Base-by-base conservation (phyloP, 176 grass and related monocot genomes). In the Metroxylon sagu region DNA sequence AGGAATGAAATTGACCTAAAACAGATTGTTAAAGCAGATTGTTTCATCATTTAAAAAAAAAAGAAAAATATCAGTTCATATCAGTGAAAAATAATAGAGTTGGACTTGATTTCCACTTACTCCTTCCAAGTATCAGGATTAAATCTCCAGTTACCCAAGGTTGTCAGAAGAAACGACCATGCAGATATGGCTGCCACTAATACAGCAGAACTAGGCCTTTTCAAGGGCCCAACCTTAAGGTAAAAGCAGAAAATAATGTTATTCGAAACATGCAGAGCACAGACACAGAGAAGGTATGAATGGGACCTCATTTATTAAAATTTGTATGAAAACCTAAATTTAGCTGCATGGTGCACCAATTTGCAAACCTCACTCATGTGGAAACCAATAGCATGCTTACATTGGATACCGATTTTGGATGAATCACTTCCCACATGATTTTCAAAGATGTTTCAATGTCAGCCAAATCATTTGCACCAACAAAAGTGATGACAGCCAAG, bases 111-210 rank as follows among this genome's bases (percentile, higher is more conserved):
- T 83, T 19, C 48, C 16, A 63, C 60, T 23, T 16, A 98, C 93
- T 92, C 87, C 75, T 98, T 98, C 93, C 87, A 98, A 66, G 58
- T 98, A 59, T 98, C 84, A 50, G 60, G 77, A 73, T 92, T 89
- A 70, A 85, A 85, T 76, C 87, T 77, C 93, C 93, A 98, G 29
- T 75, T 61, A 62, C 76, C 52, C 75, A 98, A 71, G 65, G 93
- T 92, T 59, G 93, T 92, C 14, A 98, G 66, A 68, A 98, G 76
- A 89, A 98, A 92, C 19, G 84, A 70, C 93, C 93, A 98, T 58
- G 93, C 76, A 54, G 87, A 88, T 80, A 98, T 49, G 50, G 87
- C 93, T 56, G 88, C 79, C 72, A 87, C 75, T 53, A 92, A 71
- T 57, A 98, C 63, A 57, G 72, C 61, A 39, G 93, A 67, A 18